Evolutionary conservation across 345 rosid species (phyloP), one percentile per base, ranked within the genome.

Genomic region (Ricinus communis): DNA sequence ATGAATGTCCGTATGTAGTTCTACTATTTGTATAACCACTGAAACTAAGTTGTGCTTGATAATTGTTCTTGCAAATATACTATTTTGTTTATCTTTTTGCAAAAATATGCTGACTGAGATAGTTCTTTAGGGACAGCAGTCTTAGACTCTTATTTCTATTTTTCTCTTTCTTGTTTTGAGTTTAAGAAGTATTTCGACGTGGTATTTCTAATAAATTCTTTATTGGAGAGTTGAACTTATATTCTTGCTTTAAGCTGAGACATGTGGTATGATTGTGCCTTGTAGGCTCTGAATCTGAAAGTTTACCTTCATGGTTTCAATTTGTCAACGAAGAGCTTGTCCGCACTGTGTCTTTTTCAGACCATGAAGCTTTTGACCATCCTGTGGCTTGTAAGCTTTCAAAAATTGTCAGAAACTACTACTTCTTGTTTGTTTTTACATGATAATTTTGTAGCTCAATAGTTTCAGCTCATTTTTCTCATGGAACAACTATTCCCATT

Each of bases 351-450:
- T 88, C 98, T 11, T 95, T 95, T 71, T 89, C 98, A 13, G 97
- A 92, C 15, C 98, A 95, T 65, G 98, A 93, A 86, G 90, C 99
- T 70, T 95, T 90, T 79, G 99, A 95, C 70, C 97, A 95, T 82
- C 99, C 99, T 13, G 97, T 95, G 82, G 94, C 97, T 61, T 95
- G 98, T 95, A 87, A 85, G 96, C 70, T 72, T 73, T 72, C 33
- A 53, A 69, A 82, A 41, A 16, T 24, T 38, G 14, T 65, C 15
- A 16, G 49, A 27, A 51, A 15, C 28, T 18, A 55, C 18, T 40
- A 46, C 36, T 60, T 12, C 63, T n/a, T 54, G 15, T 60, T 45
- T 51, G 8, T 43, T 43, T 31, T 22, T 59, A 30, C 27, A 33
- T 33, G 6, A 2, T 33, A 33, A 13, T 24, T 56, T 30, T 13